These are phyloP conservation scores for Trichoderma parareesei DNA, from an alignment of 495 filamentous ascomycete genomes.

Conservation along the genomic window DNA sequence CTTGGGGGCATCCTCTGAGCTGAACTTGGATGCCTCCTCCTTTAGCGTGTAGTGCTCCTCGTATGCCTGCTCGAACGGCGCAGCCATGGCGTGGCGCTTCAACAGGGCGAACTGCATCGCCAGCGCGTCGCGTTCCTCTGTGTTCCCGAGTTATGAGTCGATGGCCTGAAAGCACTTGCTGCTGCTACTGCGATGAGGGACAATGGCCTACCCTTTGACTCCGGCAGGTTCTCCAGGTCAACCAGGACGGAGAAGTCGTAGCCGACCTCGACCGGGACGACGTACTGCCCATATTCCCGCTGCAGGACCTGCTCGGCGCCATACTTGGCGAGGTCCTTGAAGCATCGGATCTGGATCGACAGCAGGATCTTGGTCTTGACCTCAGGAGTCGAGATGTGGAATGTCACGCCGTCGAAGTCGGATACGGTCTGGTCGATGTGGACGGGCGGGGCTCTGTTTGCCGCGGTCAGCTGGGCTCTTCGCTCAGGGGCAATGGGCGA, in stretches of 20 bases:
- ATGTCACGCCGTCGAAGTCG: conserved; percentile 96
- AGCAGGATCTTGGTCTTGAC: conserved; percentile 86
- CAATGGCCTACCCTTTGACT: conserved; percentile 49
- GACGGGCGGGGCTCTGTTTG: conserved; percentile 62
- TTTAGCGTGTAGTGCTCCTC: conserved; percentile 79
- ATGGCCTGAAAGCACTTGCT: background rate
- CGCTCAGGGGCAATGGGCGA: conserved; percentile 12
- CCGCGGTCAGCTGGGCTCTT: conserved; percentile 12
- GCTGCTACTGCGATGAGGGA: background rate
- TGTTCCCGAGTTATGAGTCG: conserved; percentile 11
- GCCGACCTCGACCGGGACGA: conserved; percentile 75
- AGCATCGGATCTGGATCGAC: conserved; percentile 91
- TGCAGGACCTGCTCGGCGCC: conserved; percentile 85
- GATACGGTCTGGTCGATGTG: conserved; percentile 96
- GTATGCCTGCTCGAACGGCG: conserved; percentile 94
- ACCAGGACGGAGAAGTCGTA: conserved; percentile 91
- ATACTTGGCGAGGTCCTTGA: conserved; percentile 81
- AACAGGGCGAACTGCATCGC: conserved; percentile 77
- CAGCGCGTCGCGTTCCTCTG: conserved; percentile 74
- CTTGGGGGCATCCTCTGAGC: conserved; percentile 82
- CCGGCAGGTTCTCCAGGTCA: conserved; percentile 80
- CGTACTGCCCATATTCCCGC: conserved; percentile 89
- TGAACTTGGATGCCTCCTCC: conserved; percentile 84
- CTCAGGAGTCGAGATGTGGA: conserved; percentile 94
- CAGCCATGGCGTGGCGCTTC: conserved; percentile 97